These are phyloP conservation scores for Acorus calamus DNA, from an alignment of 106 monocot species.

Conservation along the genomic window DNA sequence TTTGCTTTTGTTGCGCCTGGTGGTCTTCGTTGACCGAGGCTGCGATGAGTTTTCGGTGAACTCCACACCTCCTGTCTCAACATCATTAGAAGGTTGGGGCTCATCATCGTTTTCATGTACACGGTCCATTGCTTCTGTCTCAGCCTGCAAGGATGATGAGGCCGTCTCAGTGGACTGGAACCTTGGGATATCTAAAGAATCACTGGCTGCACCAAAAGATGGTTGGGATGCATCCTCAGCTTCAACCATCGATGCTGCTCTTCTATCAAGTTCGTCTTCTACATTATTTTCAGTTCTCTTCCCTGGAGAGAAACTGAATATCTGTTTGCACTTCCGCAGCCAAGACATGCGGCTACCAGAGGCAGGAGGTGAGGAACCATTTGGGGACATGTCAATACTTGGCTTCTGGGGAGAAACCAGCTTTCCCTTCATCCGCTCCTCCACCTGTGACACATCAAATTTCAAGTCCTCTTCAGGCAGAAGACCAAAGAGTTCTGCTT, in stretches of 20 bases:
- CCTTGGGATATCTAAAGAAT: conserved; percentile 11
- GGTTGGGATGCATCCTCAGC: conserved; percentile 17
- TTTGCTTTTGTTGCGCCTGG: conserved; percentile 16
- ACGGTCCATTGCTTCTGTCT: no score
- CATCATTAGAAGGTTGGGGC: no score
- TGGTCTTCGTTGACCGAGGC: conserved; percentile 20
- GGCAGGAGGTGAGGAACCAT: conserved; percentile 9
- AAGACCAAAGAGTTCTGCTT: conserved; percentile 30
- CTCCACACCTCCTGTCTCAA: background rate
- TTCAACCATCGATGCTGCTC: conserved; percentile 19
- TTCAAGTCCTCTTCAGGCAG: conserved; percentile 13
- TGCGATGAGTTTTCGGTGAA: conserved; percentile 16
- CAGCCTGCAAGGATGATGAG: no score
- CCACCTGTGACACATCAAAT: conserved; percentile 6
- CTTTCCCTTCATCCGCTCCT: conserved; percentile 26
- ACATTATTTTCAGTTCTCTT: conserved; percentile 22
- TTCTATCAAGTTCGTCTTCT: conserved; percentile 13
- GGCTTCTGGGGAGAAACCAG: no score
- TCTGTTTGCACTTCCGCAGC: conserved; percentile 58
- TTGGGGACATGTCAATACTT: conserved; percentile 21
- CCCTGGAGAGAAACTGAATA: conserved; percentile 74
- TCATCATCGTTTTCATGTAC: no score
- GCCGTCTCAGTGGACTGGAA: background rate
- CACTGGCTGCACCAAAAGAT: conserved; percentile 28
- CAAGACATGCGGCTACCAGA: conserved; percentile 55